phyloP scores from a whole-genome alignment of 768 basidiomycete species.

The Hydnomerulius pinastri region DNA sequence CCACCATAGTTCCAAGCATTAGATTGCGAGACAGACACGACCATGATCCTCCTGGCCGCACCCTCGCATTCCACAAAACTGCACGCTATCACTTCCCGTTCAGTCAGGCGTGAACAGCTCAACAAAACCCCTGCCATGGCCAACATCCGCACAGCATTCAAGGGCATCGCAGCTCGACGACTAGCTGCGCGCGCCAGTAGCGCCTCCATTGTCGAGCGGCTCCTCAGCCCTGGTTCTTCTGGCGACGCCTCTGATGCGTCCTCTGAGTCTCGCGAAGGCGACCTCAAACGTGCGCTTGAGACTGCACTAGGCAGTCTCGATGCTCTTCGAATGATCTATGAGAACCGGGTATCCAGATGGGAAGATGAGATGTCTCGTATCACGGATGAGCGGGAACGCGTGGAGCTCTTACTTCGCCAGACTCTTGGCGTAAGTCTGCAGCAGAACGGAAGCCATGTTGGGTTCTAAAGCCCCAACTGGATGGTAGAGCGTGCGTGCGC shows the following conservation, averaged over 20 bases:
- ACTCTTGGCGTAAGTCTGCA: conserved; percentile 50
- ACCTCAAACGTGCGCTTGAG: conserved; percentile 68
- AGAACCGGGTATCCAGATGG: conserved; percentile 69
- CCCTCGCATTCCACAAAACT: conserved; percentile 73
- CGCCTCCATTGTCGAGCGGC: conserved; percentile 48
- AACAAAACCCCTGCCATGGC: conserved; percentile 49
- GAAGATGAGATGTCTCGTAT: conserved; percentile 67
- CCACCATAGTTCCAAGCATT: conserved; percentile 66
- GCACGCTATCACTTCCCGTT: conserved; percentile 64
- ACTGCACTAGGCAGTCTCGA: conserved; percentile 68
- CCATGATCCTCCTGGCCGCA: conserved; percentile 71
- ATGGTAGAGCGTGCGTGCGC: not conserved
- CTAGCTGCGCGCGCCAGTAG: conserved; percentile 44
- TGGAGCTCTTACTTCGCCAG: conserved; percentile 67
- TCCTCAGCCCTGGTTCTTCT: conserved; percentile 42
- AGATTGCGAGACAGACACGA: conserved; percentile 80
- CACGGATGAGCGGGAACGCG: conserved; percentile 64
- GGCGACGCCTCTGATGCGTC: conserved; percentile 59
- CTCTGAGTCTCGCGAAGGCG: conserved; percentile 57
- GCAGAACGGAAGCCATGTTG: conserved; percentile 16
- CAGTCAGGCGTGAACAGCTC: conserved; percentile 61
- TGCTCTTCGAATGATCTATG: conserved; percentile 63
- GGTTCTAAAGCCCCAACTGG: not conserved
- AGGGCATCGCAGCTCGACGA: conserved; percentile 58
- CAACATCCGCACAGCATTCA: conserved; percentile 58